Percentiles rank a stretch among this genome's conserved stretches.
These are phyloP conservation scores for Penicillium concentricum DNA, from an alignment of 2,329 filamentous ascomycete genomes.

Conservation along the genomic window DNA sequence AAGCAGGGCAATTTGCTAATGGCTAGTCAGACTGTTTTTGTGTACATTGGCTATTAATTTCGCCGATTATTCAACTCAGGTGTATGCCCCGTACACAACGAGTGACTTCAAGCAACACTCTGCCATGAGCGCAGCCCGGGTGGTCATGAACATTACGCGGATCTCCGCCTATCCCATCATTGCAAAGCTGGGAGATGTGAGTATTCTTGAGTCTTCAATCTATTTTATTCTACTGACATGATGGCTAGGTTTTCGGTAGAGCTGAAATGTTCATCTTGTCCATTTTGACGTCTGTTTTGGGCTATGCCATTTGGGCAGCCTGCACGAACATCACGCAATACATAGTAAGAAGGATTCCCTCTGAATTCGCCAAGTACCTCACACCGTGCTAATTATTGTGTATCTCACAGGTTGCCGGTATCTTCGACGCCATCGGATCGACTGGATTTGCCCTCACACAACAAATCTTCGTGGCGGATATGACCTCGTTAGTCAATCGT, in stretches of 20 bases:
- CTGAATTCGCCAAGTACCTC: background rate
- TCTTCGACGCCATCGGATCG: slow-evolving; percentile 62
- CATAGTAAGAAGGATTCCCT: slow-evolving; percentile 40
- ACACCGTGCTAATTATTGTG: background rate
- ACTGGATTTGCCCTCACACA: slow-evolving; percentile 61
- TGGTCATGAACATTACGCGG: slow-evolving; percentile 25
- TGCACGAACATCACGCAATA: slow-evolving; percentile 50
- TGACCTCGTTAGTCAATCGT: slow-evolving; percentile 59
- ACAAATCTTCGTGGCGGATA: slow-evolving; percentile 66
- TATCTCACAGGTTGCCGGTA: slow-evolving; percentile 39
- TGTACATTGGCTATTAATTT: slow-evolving; percentile 22
- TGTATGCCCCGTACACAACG: slow-evolving; percentile 24
- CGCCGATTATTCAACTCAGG: slow-evolving; percentile 22
- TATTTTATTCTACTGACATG: background rate
- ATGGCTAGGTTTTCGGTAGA: slow-evolving; percentile 55
- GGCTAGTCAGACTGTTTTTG: slow-evolving; percentile 14
- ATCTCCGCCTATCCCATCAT: slow-evolving; percentile 29
- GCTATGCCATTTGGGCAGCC: slow-evolving; percentile 58
- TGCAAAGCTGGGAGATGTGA: slow-evolving; percentile 27
- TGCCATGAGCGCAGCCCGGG: slow-evolving; percentile 22
- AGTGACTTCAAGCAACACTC: slow-evolving; percentile 27
- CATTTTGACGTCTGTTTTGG: slow-evolving; percentile 55
- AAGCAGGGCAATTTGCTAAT: background rate
- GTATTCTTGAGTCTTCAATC: background rate
- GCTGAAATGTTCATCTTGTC: slow-evolving; percentile 58